Base-by-base conservation (phyloP, 768 basidiomycete species). In the Psilocybe azurescens region DNA sequence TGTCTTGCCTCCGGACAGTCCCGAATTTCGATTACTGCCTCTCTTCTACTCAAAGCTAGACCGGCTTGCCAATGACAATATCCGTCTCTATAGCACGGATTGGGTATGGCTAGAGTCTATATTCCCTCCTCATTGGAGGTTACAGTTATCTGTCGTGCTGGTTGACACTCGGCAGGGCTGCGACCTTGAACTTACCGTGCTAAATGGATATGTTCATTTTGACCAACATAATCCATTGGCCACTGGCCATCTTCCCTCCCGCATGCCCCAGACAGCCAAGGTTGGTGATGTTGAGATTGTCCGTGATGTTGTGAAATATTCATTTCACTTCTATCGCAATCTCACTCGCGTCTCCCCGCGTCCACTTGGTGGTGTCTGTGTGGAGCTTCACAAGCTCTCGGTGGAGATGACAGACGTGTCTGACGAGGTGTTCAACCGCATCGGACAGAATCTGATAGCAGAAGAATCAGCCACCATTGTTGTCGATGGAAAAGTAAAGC, bases 301-400 rank as follows among this genome's bases (percentile, higher is more conserved):
- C n/a, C 41, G 41, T 5, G 41, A 7, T 5, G 0, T 44, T 5
- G 41, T 44, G 11, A 44, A 44, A 44, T 6, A 7, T 5, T 44
- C 41, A 44, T n/a, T 44, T 16, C 41, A 44, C 41, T 44, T 44
- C 41, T 44, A 44, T 13, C 41, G 14, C 41, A 44, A 44, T 13
- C 41, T 44, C n/a, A 10, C 14, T 13, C 41, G 41, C 2, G 14
- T 4, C 14, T n/a, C 33, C 13, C 59, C 65, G 1, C 44, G 60
- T 8, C 67, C 69, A 16, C 69, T 71, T 49, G 56, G 65, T 5
- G 63, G 69, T 29, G 73, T 75, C 2, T 67, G 65, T 54, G 74
- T 78, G 73, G 75, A 77, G 53, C 65, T 78, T 9, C 65, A 70
- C 16, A 61, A 64, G 49, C 65, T 78, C 20, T 59, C 68, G 33